phyloP scores from a whole-genome alignment of 2,329 filamentous ascomycete species.

The Neophaeococcomyces aloes region DNA sequence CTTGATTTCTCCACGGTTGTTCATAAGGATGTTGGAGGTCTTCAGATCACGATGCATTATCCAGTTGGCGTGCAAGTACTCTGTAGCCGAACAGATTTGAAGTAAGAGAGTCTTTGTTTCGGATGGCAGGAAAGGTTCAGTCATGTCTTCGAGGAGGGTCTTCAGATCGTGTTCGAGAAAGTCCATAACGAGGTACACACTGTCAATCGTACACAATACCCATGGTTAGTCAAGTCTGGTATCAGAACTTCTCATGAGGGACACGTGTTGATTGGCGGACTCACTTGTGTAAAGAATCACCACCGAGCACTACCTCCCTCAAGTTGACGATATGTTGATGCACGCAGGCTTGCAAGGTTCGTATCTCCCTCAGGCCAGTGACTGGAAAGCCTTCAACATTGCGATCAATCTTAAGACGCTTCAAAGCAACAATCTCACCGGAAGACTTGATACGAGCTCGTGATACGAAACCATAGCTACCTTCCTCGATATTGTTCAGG shows the following conservation, averaged over 20 bases:
- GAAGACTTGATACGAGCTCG: constrained; percentile 64
- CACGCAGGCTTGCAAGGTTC: constrained; percentile 68
- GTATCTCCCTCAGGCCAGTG: constrained; percentile 86
- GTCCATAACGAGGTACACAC: constrained; percentile 89
- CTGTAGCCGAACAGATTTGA: constrained; percentile 69
- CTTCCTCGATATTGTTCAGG: constrained; percentile 94
- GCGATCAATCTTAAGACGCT: constrained; percentile 82
- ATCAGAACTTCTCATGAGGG: constrained; percentile 30
- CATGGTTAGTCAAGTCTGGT: constrained; percentile 28
- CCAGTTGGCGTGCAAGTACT: constrained; percentile 79
- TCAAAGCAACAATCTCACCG: constrained; percentile 76
- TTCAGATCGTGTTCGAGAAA: constrained; percentile 97
- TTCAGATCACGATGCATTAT: constrained; percentile 92
- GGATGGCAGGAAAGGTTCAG: constrained; percentile 81
- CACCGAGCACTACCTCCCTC: constrained; percentile 73
- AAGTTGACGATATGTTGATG: constrained; percentile 77
- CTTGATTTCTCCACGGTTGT: constrained; percentile 88
- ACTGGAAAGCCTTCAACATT: constrained; percentile 72
- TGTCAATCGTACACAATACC: constrained; percentile 32
- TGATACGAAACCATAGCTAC: constrained; percentile 89
- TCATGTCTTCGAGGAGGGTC: constrained; percentile 84
- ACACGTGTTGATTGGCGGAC: constrained; percentile 20
- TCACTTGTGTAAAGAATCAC: constrained; percentile 46
- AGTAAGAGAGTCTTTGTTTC: constrained; percentile 84
- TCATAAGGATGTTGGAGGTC: constrained; percentile 86